Evolutionary conservation across 345 rosid genomes (phyloP).

Genomic region (Euphorbia peplus): DNA sequence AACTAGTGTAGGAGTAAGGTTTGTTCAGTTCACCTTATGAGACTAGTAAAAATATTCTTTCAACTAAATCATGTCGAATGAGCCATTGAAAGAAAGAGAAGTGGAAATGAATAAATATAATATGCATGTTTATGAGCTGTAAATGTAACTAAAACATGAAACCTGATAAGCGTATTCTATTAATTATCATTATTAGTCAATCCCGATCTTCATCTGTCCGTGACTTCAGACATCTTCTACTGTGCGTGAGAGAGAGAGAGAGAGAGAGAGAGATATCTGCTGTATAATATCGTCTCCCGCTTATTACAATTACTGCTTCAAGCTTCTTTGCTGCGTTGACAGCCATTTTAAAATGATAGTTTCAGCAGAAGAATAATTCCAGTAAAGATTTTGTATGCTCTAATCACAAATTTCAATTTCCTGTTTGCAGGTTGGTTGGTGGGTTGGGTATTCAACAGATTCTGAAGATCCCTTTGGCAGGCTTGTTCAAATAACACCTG

Average conservation of each 20-base stretch:
- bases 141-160: neutral
- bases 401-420: conserved; percentile 15
- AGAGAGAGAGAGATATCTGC: too few relatives aligned
- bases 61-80: neutral
- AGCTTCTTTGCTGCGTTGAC: neutral
- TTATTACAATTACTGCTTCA: neutral
- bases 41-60: neutral
- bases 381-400: neutral
- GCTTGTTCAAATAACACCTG: conserved; percentile 74
- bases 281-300: neutral
- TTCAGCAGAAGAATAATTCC: neutral
- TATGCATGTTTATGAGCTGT: neutral
- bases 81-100: neutral
- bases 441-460: conserved; percentile 85
- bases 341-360: neutral
- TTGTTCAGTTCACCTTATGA: neutral
- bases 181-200: neutral
- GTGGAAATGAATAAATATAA: neutral
- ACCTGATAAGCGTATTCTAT: neutral
- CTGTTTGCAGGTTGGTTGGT: conserved; percentile 85
- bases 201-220: neutral
- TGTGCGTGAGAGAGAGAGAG: neutral
- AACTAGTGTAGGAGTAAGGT: neutral
- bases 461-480: conserved; percentile 85
- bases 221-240: neutral